These are phyloP conservation scores for Viola pubescens DNA, from an alignment of 441 rosid species.

Conservation along the genomic window DNA sequence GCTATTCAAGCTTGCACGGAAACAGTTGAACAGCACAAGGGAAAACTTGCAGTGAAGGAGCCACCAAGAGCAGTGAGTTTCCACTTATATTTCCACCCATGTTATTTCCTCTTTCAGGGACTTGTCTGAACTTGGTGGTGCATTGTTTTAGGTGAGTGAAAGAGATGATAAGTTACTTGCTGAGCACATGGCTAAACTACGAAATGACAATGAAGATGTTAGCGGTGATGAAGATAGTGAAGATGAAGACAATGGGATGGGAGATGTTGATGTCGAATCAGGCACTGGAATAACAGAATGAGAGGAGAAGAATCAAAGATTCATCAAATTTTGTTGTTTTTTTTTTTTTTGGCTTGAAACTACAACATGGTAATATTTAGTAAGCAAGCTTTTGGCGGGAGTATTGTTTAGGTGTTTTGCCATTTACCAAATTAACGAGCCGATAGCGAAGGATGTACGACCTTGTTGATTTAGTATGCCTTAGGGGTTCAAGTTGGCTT, in stretches of 20 bases:
- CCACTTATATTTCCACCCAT: not conserved
- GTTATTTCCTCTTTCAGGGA: conserved; percentile 4
- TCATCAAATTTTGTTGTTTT: too few species aligned
- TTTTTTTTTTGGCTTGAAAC: too few species aligned
- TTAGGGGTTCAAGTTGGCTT: too few species aligned
- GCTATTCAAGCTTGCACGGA: conserved; percentile 75
- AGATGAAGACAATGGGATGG: conserved; percentile 85
- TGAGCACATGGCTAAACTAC: conserved; percentile 88
- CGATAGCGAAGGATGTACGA: too few species aligned
- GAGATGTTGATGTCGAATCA: conserved; percentile 64
- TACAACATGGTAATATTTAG: too few species aligned
- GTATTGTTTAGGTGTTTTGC: too few species aligned
- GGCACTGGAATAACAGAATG: conserved; percentile 48
- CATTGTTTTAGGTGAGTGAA: conserved; percentile 77
- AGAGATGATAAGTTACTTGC: conserved; percentile 87
- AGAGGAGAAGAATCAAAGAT: too few species aligned
- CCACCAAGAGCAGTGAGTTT: conserved; percentile 85
- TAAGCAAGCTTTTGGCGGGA: too few species aligned
- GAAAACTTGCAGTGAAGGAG: conserved; percentile 81
- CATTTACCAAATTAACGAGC: too few species aligned
- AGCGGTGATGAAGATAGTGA: conserved; percentile 93
- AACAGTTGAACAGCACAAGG: conserved; percentile 70
- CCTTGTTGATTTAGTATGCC: too few species aligned
- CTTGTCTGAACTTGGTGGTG: too few species aligned
- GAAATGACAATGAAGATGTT: conserved; percentile 67